These are phyloP conservation scores for Pichia sp. DNA, from an alignment of 1,139 yeast genomes.

Conservation along the genomic window DNA sequence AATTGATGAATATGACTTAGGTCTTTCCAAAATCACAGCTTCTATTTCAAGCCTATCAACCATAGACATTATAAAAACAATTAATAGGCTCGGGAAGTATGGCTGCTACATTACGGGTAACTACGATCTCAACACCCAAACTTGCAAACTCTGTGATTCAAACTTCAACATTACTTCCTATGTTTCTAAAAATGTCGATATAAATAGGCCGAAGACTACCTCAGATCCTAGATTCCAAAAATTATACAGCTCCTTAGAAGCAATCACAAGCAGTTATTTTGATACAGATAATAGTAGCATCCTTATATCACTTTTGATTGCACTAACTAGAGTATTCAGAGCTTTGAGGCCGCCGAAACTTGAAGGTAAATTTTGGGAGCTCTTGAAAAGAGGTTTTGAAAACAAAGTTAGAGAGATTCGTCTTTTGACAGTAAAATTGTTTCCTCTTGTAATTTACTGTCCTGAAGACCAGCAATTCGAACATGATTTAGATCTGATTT, in stretches of 20 bases:
- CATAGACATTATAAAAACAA: conserved; percentile 21
- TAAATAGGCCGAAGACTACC: conserved; percentile 29
- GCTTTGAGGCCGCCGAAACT: conserved; percentile 44
- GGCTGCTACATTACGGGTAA: conserved; percentile 40
- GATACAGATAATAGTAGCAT: conserved; percentile 26
- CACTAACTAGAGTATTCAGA: conserved; percentile 45
- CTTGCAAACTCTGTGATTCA: conserved; percentile 43
- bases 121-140: conserved; percentile 31
- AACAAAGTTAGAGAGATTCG: conserved; percentile 50
- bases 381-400: conserved; percentile 27
- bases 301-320: conserved; percentile 41
- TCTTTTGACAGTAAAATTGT: conserved; percentile 42
- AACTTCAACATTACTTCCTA: conserved; percentile 22
- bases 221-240: conserved; percentile 15
- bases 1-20: conserved; percentile 4
- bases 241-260: conserved; percentile 19
- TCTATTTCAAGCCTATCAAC: neutral
- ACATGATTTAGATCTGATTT: conserved; percentile 37
- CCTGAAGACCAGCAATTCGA: conserved; percentile 36
- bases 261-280: conserved; percentile 26
- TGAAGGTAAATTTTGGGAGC: conserved; percentile 28
- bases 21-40: neutral
- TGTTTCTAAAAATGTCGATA: conserved; percentile 25
- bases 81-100: conserved; percentile 42
- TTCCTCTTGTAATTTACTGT: conserved; percentile 43